Base-by-base conservation (phyloP, 495 filamentous ascomycete genomes). In the Penicillium desertorum region DNA sequence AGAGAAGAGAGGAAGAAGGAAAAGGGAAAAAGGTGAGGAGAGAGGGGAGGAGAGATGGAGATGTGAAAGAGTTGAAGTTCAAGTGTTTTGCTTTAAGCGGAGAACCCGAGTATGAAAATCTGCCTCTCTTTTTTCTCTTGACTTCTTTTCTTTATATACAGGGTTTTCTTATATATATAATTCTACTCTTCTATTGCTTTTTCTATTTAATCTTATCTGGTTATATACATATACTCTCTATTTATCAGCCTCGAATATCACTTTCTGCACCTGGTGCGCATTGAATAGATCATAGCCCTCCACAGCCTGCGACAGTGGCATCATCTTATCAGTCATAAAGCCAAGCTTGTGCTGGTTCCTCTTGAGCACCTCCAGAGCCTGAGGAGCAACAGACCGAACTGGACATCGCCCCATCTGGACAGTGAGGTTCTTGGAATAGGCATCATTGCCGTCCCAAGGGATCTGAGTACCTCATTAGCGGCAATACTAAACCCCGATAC, bases 381-480 rank as follows among this genome's bases (percentile, higher is more conserved):
- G 81, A 19, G 83, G 76, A 59, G 94, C 92, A 53, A 97, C 86
- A 41, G 87, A 89, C 47, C 91, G 78, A 11, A 98, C 94, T 7
- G 93, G 93, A 70, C 94, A 98, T 51, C 94, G 81, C 32, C 93
- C 94, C 86, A 96, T 96, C 64, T 96, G 90, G n/a, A 97, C 66
- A 50, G 82, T 86, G 57, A 97, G 57, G 65, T 97, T 98, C 78
- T 97, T 97, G 45, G 83, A 82, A 69, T 97, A 97, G 14, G 88
- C 92, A 64, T 96, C 83, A 58, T 79, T 83, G 9, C 90, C 92
- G 45, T 75, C 83, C 84, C 93, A 95, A 14, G 92, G 92, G 60
- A 96, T 92, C 85, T 91, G 4, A 36, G 10, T 25, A 30, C 22
- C 10, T n/a, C 4, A 11, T 49, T 19, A 52, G 51, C 29, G n/a